These are phyloP conservation scores for Colletotrichum gigasporum DNA, from an alignment of 2,329 filamentous ascomycete species.

Conservation along the genomic window DNA sequence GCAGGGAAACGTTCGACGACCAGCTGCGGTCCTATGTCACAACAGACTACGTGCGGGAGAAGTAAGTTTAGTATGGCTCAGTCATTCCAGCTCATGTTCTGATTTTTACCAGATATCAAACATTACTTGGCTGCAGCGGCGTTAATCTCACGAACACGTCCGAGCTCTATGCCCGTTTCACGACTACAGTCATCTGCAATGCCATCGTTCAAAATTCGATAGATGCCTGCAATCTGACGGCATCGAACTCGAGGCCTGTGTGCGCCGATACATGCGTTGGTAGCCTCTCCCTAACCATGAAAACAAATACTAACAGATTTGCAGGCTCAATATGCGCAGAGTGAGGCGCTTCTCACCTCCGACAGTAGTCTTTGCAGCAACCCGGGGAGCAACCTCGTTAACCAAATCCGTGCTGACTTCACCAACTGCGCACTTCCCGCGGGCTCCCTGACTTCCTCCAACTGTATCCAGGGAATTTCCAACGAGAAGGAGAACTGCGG, in stretches of 20 bases:
- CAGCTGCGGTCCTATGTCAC: slow-evolving; percentile 78
- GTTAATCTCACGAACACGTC: slow-evolving; percentile 82
- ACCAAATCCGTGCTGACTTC: slow-evolving; percentile 91
- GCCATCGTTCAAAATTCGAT: slow-evolving; percentile 91
- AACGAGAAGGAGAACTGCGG: slow-evolving; percentile 93
- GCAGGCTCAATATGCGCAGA: slow-evolving; percentile 84
- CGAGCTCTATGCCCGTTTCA: slow-evolving; percentile 91
- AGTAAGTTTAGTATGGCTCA: slow-evolving; percentile 66
- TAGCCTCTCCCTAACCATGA: neutral
- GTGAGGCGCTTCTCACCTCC: slow-evolving; percentile 84
- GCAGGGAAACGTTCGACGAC: slow-evolving; percentile 79
- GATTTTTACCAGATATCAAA: slow-evolving; percentile 73
- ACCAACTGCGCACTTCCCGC: slow-evolving; percentile 86
- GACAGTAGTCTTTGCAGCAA: slow-evolving; percentile 78
- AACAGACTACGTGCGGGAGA: slow-evolving; percentile 77
- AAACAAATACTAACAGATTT: slow-evolving; percentile 37
- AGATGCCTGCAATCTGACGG: slow-evolving; percentile 70
- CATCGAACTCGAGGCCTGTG: slow-evolving; percentile 74
- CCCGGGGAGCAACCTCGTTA: slow-evolving; percentile 70
- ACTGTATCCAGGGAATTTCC: slow-evolving; percentile 77
- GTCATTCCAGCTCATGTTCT: neutral
- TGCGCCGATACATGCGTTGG: slow-evolving; percentile 90
- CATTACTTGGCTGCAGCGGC: slow-evolving; percentile 80
- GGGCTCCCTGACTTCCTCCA: slow-evolving; percentile 75
- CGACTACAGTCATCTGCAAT: slow-evolving; percentile 92